Percentiles rank a stretch among this genome's conserved stretches.
phyloP scores from a whole-genome alignment of 31 red algal species.

The Odonthalia washingtoniensis region DNA sequence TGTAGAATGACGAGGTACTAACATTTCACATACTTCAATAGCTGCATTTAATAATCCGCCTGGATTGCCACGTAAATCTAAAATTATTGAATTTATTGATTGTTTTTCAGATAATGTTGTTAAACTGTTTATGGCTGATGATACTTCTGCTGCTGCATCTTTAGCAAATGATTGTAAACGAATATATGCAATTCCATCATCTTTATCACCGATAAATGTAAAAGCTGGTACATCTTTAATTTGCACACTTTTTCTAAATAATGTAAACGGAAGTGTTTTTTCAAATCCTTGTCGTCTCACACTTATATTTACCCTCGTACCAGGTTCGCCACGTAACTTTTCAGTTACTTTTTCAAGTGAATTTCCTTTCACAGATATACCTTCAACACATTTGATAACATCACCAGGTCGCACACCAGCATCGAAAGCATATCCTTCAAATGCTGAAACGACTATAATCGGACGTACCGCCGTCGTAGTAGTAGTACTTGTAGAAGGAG shows the following conservation, averaged over 20 bases:
- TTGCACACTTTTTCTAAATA: conserved; percentile 70
- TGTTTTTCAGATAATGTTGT: not conserved
- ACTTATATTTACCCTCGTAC: conserved; percentile 72
- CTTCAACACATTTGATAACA: conserved; percentile 73
- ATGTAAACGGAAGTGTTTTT: conserved; percentile 55
- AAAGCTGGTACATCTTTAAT: conserved; percentile 91
- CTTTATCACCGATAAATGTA: conserved; percentile 66
- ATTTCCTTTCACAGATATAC: conserved; percentile 52
- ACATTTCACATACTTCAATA: conserved; percentile 82
- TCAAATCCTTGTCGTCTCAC: conserved; percentile 65
- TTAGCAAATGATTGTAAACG: conserved; percentile 86
- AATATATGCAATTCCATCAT: conserved; percentile 90
- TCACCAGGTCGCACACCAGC: conserved; percentile 95
- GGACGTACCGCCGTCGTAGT: conserved; percentile 4
- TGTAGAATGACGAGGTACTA: conserved; percentile 75
- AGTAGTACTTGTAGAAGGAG: not conserved
- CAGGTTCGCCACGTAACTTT: conserved; percentile 88
- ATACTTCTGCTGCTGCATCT: conserved; percentile 81
- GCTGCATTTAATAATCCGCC: conserved; percentile 90
- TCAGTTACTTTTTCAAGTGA: conserved; percentile 83
- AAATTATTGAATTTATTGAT: conserved; percentile 63
- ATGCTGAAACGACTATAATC: conserved; percentile 88
- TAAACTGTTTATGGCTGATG: conserved; percentile 53
- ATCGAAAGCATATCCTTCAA: conserved; percentile 99
- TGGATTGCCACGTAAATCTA: conserved; percentile 95